Percentiles rank a stretch among this genome's conserved stretches.
phyloP scores from a whole-genome alignment of 2,329 filamentous ascomycete species.

The Ophiostoma sp. region DNA sequence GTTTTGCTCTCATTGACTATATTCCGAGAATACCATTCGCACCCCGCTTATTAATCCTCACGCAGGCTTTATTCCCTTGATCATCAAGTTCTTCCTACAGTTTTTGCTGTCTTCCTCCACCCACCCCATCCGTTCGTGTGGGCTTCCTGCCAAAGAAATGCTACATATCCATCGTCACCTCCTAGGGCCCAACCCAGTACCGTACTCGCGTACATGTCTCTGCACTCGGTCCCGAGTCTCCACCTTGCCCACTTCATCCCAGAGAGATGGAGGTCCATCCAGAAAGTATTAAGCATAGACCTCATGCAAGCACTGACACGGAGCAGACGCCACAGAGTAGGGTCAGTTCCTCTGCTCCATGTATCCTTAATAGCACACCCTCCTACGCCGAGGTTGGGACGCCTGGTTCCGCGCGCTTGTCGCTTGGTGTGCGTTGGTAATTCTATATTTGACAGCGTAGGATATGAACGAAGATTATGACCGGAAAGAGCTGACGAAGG shows the following conservation, averaged over 20 bases:
- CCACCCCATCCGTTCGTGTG: background rate
- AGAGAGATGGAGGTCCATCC: background rate
- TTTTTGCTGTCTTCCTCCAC: too few relatives aligned
- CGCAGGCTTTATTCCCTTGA: background rate
- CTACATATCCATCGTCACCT: background rate
- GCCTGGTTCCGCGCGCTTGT: constrained; percentile 21
- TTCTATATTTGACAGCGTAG: background rate
- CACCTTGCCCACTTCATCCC: background rate
- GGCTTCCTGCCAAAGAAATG: background rate
- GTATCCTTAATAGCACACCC: constrained; percentile 1
- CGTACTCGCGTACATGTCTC: background rate
- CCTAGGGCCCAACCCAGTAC: background rate
- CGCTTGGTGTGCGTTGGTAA: constrained; percentile 9
- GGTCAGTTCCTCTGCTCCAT: background rate
- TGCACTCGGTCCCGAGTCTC: background rate
- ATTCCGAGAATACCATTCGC: background rate
- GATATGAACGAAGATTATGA: background rate
- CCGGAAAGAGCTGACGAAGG: background rate
- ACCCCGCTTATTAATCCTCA: background rate
- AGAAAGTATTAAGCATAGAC: background rate
- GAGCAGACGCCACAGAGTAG: background rate
- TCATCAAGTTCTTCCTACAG: background rate
- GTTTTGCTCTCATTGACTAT: background rate
- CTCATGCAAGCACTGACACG: background rate
- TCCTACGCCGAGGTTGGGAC: constrained; percentile 13